Base-by-base conservation (phyloP, 495 filamentous ascomycete genomes). In the Xylaria longipes region DNA sequence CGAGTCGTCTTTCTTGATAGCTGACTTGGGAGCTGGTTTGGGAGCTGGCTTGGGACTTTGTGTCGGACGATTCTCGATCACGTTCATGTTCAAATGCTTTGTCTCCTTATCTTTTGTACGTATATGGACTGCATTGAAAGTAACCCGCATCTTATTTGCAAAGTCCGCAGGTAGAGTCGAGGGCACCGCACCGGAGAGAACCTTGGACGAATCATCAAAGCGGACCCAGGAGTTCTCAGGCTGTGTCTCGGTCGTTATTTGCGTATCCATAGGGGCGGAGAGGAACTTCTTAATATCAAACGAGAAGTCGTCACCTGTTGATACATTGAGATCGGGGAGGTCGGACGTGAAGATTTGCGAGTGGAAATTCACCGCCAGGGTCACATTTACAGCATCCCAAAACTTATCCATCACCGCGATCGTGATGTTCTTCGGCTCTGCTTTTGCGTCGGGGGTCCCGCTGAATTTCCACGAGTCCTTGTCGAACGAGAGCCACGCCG, bases 401-500 rank as follows among this genome's bases (percentile, higher is more conserved):
- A 89, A 91, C 15, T 79, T 82, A 76, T 97, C 93, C 11, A 79
- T 84, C 4, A 91, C 88, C 31, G 84, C 82, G 62, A 97, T 83
- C 1, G 87, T 91, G 62, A 96, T 86, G 69, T 91, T 92, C 22
- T 87, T 81, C 9, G 90, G 87, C 37, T 81, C 78, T 4, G 86
- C 86, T 72, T 83, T 74, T 31, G 80, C 73, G 0, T 91, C 90
- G 20, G 90, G 89, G 2, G 80, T 91, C 1, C 94, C 95, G 54
- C 79, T 87, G 14, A 97, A 78, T 1, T 81, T 80, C 70, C 94
- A 83, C 0, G 88, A 89, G n/a, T 82, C 69, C 15, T 87, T 81
- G 72, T 97, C 86, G 52, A 96, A 85, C 9, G 85, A 84, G 46
- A 97, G 76, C 94, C 94, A 97, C 9, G 83, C 61, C 0, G 94